phyloP scores from a whole-genome alignment of 345 rosid species.

The Abelmoschus esculentus region DNA sequence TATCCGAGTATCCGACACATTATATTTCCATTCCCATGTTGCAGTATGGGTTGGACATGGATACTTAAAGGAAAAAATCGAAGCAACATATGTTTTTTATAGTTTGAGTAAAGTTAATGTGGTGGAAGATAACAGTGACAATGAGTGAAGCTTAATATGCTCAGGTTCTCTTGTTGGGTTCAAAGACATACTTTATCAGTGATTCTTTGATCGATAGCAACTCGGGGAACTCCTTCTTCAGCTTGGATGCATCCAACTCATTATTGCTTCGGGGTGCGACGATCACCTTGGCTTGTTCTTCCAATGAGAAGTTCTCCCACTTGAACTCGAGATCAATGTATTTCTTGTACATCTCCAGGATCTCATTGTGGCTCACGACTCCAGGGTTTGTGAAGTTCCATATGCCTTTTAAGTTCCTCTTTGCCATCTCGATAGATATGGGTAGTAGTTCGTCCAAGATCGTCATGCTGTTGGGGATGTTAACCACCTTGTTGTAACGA shows the following conservation, averaged over 20 bases:
- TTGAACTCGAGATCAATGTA: not conserved
- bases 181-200: conserved; percentile 60
- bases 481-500: not conserved
- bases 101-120: not conserved
- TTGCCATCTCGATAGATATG: not conserved
- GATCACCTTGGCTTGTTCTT: conserved; percentile 56
- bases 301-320: not conserved
- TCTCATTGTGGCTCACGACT: not conserved
- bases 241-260: conserved; percentile 64
- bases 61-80: not conserved
- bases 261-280: conserved; percentile 89
- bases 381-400: not conserved
- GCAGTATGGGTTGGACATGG: not conserved
- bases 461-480: not conserved
- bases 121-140: not conserved
- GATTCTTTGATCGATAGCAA: conserved; percentile 75
- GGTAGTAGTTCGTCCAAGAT: not conserved
- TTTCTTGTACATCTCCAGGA: not conserved
- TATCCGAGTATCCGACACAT: not conserved
- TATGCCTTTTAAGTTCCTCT: not conserved
- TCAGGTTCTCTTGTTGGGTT: conserved; percentile 50
- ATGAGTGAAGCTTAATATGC: not conserved
- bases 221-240: conserved; percentile 76
- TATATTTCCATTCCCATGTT: not conserved
- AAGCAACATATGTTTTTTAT: not conserved